These are phyloP conservation scores for Geotrichum siamense DNA, from an alignment of 1,139 yeast genomes.

Conservation along the genomic window DNA sequence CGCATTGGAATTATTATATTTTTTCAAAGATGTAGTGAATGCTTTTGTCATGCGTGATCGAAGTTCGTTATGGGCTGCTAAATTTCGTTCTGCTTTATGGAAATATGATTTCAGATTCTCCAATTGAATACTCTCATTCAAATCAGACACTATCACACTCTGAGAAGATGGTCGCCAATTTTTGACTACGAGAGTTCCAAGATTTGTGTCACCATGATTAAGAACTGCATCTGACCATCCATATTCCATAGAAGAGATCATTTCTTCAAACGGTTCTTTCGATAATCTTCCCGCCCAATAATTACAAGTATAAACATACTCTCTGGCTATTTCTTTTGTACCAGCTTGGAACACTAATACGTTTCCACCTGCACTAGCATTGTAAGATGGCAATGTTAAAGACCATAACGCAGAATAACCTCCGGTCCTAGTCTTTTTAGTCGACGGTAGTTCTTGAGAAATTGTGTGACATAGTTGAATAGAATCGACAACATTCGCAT, in stretches of 20 bases:
- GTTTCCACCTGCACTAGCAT: constrained; percentile 14
- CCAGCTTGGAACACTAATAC: constrained; percentile 42
- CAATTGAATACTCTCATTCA: constrained; percentile 30
- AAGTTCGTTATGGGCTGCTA: constrained; percentile 28
- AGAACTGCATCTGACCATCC: constrained; percentile 50
- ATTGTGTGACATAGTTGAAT: constrained; percentile 30
- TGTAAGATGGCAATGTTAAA: constrained; percentile 32
- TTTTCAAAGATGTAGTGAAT: constrained; percentile 19
- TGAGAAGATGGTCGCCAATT: constrained; percentile 34
- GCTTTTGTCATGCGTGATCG: constrained; percentile 23
- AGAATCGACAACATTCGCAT: constrained; percentile 28
- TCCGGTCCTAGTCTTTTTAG: constrained; percentile 21
- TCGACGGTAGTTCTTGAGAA: constrained; percentile 30
- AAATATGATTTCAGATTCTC: constrained; percentile 27
- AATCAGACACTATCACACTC: constrained; percentile 29
- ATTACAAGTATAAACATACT: constrained; percentile 68
- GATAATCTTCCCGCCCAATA: constrained; percentile 85
- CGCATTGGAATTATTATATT: constrained; percentile 14
- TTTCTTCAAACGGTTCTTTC: constrained; percentile 56
- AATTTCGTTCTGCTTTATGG: constrained; percentile 27
- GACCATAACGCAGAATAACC: constrained; percentile 33
- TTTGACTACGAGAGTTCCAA: constrained; percentile 22
- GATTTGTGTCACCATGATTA: constrained; percentile 5
- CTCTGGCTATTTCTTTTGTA: constrained; percentile 57
- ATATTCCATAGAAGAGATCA: constrained; percentile 67